A percentile compares a stretch with the other conserved stretches of the same genome.
Conservation (phyloP, 2,329 filamentous ascomycete genomes). For the Sodiomyces alkalinus region DNA sequence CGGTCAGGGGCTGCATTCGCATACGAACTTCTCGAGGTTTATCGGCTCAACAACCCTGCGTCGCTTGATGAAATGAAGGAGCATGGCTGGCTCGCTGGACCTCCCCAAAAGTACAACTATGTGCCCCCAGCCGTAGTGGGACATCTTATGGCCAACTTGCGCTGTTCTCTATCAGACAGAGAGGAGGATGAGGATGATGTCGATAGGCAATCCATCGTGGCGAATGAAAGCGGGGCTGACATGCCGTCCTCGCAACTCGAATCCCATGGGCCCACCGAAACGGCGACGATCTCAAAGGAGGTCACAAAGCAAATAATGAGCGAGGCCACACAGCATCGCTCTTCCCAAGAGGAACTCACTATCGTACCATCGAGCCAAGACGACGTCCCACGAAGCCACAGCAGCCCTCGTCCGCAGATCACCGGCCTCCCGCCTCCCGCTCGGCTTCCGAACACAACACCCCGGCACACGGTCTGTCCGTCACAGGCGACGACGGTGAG, state of each 20-base stretch:
- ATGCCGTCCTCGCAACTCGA: neutral
- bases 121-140: conserved; percentile 42
- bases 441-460: conserved; percentile 6
- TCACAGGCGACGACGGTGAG: conserved; percentile 22
- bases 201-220: too few species aligned
- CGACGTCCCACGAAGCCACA: too few species aligned
- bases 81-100: conserved; percentile 36
- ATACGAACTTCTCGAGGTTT: conserved; percentile 40
- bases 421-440: conserved; percentile 5
- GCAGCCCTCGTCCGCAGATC: conserved; percentile 1
- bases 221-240: too few species aligned
- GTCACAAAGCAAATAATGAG: conserved; percentile 33
- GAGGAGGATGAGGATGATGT: conserved; percentile 5
- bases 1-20: conserved; percentile 25
- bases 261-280: conserved; percentile 6
- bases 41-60: conserved; percentile 46
- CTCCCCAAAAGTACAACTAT: conserved; percentile 35
- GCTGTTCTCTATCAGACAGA: conserved; percentile 30
- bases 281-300: conserved; percentile 30
- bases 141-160: conserved; percentile 41
- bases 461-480: conserved; percentile 5
- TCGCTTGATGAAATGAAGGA: conserved; percentile 33
- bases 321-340: conserved; percentile 23
- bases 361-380: conserved; percentile 17
- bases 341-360: conserved; percentile 11